Evolutionary conservation across 345 rosid genomes (phyloP), one percentile per base, ranked within the genome.

Genomic region (Euphorbia lathyris): DNA sequence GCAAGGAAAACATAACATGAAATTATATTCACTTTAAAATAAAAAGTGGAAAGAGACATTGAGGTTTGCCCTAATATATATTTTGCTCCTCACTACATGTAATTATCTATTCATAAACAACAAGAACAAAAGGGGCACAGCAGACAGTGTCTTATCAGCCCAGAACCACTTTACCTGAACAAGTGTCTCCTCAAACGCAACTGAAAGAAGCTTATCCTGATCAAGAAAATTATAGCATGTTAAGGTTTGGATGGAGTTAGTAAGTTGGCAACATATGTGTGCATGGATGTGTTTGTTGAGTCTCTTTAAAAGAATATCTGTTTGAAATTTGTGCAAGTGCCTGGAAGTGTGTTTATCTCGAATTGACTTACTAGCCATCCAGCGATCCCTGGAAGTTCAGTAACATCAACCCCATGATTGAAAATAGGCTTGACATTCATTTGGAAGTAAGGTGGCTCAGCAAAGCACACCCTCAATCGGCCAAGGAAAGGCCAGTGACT

Each of bases 361-460:
- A 57, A 68, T 19, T 9, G 68, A 87, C 93, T 85, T 82, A 95
- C 99, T n/a, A 95, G 91, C 99, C 98, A 95, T 73, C 97, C 99
- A 63, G 97, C 96, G 66, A 95, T 86, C 47, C 97, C 97, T 51
- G 99, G 99, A 83, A 95, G 82, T 60, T 78, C 97, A 34, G 98
- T 74, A 52, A 92, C 96, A 79, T 95, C 92, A 67, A 95, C 73
- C 65, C 99, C 98, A 66, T 81, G 93, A 29, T 86, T 75, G 68
- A 76, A 80, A 63, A 95, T 38, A 47, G 99, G 98, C 78, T 90
- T 95, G 56, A 89, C 97, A 30, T 88, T 87, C 96, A 92, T 87
- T 77, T 95, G 97, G 76, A 92, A 92, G 76, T 90, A 90, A 27
- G 99, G 99, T 42, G 98, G 98, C 86, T 92, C 99, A 20, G 88